Percentiles rank a stretch among this genome's conserved stretches.
These are phyloP conservation scores for Claviceps sp. DNA, from an alignment of 2,329 filamentous ascomycete species.

Conservation along the genomic window DNA sequence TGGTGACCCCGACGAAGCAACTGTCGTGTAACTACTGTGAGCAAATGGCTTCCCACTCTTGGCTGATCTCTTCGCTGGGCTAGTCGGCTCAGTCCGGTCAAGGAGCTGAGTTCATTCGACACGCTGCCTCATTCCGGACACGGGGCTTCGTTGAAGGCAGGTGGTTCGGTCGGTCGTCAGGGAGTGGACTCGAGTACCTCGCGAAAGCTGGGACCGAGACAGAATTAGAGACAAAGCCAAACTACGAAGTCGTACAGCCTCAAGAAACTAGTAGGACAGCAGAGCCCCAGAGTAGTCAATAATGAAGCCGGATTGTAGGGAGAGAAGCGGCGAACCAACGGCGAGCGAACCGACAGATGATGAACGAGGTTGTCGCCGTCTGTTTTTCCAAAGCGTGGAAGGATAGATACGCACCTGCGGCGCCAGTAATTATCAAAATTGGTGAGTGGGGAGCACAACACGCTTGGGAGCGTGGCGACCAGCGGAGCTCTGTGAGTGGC, in stretches of 20 bases:
- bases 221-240: not conserved
- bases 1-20: slow-evolving; percentile 9
- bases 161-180: slow-evolving; percentile 1
- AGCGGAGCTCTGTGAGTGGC: slow-evolving; percentile 8
- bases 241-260: not conserved
- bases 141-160: not conserved
- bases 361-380: slow-evolving; percentile 5
- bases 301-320: not conserved
- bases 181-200: not conserved
- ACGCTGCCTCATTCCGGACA: slow-evolving; percentile 45
- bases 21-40: slow-evolving; percentile 12
- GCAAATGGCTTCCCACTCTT: slow-evolving; percentile 11
- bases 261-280: not conserved
- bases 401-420: not conserved
- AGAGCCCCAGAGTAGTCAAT: not conserved
- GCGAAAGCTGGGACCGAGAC: not conserved
- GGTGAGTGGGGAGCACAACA: slow-evolving; percentile 1
- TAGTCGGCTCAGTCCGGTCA: slow-evolving; percentile 41
- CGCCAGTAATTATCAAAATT: slow-evolving; percentile 2
- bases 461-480: slow-evolving; percentile 1
- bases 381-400: slow-evolving; percentile 3
- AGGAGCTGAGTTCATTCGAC: slow-evolving; percentile 43
- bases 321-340: not conserved
- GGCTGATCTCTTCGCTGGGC: slow-evolving; percentile 10
- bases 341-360: not conserved